phyloP scores from a whole-genome alignment of 768 basidiomycete genomes.

The Naematelia encephala region DNA sequence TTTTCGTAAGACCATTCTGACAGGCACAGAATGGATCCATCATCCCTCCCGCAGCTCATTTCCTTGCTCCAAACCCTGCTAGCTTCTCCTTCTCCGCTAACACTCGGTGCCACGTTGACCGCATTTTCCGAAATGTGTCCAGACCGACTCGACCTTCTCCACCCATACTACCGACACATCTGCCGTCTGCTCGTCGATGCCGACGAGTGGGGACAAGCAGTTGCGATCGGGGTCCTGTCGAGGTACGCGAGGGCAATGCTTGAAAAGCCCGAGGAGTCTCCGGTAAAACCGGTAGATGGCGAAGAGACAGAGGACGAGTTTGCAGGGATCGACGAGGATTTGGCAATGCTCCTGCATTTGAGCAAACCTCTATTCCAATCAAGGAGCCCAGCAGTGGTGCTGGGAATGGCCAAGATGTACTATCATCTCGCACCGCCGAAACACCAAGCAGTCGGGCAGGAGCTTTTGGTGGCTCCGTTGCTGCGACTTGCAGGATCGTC shows the following conservation, averaged over 20 bases:
- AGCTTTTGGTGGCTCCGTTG: conserved; percentile 66
- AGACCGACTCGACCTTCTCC: conserved; percentile 77
- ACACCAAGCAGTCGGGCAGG: conserved; percentile 35
- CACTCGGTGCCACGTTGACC: conserved; percentile 77
- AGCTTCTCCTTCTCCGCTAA: conserved; percentile 74
- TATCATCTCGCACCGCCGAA: conserved; percentile 64
- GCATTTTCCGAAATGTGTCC: conserved; percentile 88
- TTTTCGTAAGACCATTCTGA: conserved; percentile 7
- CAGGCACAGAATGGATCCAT: conserved; percentile 64
- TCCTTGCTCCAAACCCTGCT: conserved; percentile 52
- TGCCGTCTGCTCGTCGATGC: conserved; percentile 81
- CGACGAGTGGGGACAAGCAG: conserved; percentile 95
- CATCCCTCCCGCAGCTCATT: conserved; percentile 64
- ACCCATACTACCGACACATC: conserved; percentile 78
- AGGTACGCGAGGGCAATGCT: conserved; percentile 84
- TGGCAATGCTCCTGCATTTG: conserved; percentile 67
- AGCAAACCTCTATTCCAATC: conserved; percentile 78
- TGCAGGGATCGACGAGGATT: conserved; percentile 61
- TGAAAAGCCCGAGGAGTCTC: conserved; percentile 46
- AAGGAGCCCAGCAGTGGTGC: conserved; percentile 79
- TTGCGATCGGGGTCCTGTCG: conserved; percentile 69
- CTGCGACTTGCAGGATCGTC: conserved; percentile 64
- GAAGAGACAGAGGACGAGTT: conserved; percentile 58
- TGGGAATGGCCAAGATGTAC: conserved; percentile 69
- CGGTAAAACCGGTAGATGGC: conserved; percentile 49